Evolutionary conservation across 2,329 filamentous ascomycete genomes (phyloP).

Genomic region (Graphium sp.): DNA sequence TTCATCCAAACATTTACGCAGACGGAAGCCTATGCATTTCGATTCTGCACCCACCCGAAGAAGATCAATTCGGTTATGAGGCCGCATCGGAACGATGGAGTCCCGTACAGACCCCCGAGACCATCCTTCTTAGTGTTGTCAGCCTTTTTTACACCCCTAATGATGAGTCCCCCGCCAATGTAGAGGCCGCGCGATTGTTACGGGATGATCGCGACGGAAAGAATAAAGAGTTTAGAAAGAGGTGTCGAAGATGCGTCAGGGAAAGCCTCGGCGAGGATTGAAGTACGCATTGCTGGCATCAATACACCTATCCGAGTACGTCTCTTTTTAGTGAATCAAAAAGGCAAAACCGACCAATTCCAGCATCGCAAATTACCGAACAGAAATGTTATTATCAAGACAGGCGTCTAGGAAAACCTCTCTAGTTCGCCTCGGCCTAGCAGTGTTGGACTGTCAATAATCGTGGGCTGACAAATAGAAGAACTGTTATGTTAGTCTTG

Average conservation of each 20-base stretch:
- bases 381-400: too few relatives aligned
- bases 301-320: too few relatives aligned
- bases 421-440: not conserved
- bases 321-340: too few relatives aligned
- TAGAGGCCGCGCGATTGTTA: slow-evolving; percentile 81
- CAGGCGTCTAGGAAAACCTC: not conserved
- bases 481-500: too few relatives aligned
- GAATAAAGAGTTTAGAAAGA: slow-evolving; percentile 58
- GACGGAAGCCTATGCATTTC: slow-evolving; percentile 88
- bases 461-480: too few relatives aligned
- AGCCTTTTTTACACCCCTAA: slow-evolving; percentile 86
- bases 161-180: slow-evolving; percentile 87
- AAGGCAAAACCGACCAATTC: too few relatives aligned
- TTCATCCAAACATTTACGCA: slow-evolving; percentile 89
- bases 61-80: slow-evolving; percentile 91
- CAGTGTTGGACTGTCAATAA: too few relatives aligned
- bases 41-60: slow-evolving; percentile 87
- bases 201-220: slow-evolving; percentile 53
- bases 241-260: slow-evolving; percentile 62
- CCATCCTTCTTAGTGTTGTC: slow-evolving; percentile 81
- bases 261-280: slow-evolving; percentile 64
- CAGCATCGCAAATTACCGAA: too few relatives aligned
- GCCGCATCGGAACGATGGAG: slow-evolving; percentile 80
- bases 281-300: slow-evolving; percentile 5
- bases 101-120: slow-evolving; percentile 88